Evolutionary conservation across 2,329 filamentous ascomycete genomes (phyloP).

Genomic region (Emergomyces orientalis): DNA sequence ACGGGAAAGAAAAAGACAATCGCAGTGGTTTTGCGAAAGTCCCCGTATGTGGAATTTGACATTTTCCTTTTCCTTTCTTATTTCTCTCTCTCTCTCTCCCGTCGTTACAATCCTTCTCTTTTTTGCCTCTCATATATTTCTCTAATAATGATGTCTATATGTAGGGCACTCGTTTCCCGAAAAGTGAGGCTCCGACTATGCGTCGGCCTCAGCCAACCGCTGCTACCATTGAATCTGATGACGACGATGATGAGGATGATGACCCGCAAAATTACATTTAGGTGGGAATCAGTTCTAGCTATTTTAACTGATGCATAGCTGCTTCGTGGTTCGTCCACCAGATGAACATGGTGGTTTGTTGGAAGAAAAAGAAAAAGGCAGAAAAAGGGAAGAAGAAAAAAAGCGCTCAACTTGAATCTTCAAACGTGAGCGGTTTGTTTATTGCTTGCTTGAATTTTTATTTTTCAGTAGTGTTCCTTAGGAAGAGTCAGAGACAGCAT

Average conservation of each 20-base stretch:
- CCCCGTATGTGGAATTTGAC: slow-evolving; percentile 12
- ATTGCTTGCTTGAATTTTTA: neutral
- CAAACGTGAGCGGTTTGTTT: neutral
- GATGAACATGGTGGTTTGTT: neutral
- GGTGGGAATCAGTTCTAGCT: neutral
- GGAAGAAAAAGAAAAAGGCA: neutral
- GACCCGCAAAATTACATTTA: slow-evolving; percentile 19
- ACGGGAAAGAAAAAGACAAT: neutral
- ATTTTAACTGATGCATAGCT: neutral
- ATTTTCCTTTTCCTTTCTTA: neutral
- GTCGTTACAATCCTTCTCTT: neutral
- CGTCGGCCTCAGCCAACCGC: slow-evolving; percentile 16
- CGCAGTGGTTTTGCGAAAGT: neutral
- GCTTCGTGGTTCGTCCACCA: neutral
- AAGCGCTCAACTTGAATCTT: neutral
- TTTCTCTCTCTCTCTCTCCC: neutral
- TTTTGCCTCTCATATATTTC: neutral
- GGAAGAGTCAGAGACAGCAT: neutral
- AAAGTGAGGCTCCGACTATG: slow-evolving; percentile 16
- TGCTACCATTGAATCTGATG: slow-evolving; percentile 17
- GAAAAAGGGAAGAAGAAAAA: neutral
- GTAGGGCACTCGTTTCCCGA: slow-evolving; percentile 19
- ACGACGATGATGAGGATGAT: slow-evolving; percentile 15
- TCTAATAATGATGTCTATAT: slow-evolving; percentile 9
- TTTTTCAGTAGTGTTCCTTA: neutral